Conservation (phyloP, 2,329 filamentous ascomycete genomes). For the Tolypocladium cylindrosporum region DNA sequence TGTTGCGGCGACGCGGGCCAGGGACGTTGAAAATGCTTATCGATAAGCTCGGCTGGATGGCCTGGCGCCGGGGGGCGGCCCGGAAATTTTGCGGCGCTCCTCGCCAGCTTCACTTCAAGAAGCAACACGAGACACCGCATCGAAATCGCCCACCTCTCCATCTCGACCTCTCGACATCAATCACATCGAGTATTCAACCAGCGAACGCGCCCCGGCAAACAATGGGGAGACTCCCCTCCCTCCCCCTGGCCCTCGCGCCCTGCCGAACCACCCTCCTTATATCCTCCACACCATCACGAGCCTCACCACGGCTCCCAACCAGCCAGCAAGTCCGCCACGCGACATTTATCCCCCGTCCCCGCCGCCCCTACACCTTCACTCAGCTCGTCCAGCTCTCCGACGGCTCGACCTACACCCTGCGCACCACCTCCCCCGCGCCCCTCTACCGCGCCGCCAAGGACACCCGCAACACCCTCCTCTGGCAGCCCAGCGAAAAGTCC, state of each 20-base stretch:
- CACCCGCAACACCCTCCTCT: conserved; percentile 77
- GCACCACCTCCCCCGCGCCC: conserved; percentile 61
- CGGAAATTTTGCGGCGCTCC: conserved; percentile 13
- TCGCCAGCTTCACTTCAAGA: not conserved
- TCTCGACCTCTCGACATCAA: not conserved
- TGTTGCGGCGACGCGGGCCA: not conserved
- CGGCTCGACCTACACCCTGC: conserved; percentile 72
- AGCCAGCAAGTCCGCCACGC: conserved; percentile 53
- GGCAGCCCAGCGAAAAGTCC: conserved; percentile 78
- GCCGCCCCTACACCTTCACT: conserved; percentile 93
- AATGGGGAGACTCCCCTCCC: conserved; percentile 20
- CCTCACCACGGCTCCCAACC: conserved; percentile 7
- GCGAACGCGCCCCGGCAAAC: not conserved
- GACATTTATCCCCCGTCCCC: conserved; percentile 76
- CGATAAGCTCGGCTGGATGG: not conserved
- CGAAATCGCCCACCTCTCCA: not conserved
- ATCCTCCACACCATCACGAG: conserved; percentile 1
- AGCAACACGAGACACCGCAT: not conserved
- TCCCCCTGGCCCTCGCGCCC: conserved; percentile 18
- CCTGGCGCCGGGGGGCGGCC: conserved; percentile 2
- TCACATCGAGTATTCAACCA: not conserved
- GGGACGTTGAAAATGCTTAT: not conserved
- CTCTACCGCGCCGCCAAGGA: conserved; percentile 62
- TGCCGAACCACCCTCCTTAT: conserved; percentile 10
- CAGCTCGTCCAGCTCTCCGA: conserved; percentile 89